Percentiles rank a stretch among this genome's conserved stretches.
These are phyloP conservation scores for Chlamydomonas schloesseri DNA, from an alignment of 139 green algal species.

Conservation along the genomic window DNA sequence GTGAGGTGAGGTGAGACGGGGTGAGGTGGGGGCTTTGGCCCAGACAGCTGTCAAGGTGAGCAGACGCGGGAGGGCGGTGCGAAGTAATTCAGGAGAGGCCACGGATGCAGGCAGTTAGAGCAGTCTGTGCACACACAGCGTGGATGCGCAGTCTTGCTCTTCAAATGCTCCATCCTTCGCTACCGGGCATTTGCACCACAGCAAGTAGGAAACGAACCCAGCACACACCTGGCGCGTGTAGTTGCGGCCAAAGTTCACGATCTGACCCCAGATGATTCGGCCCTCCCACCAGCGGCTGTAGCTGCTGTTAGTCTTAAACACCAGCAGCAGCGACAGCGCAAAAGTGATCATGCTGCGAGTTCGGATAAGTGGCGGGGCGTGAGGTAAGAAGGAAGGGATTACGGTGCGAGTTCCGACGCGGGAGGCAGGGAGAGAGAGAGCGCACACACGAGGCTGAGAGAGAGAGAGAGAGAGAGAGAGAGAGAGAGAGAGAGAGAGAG, in stretches of 20 bases:
- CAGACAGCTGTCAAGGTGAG: no score
- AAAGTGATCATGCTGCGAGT: slow-evolving; percentile 60
- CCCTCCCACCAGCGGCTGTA: slow-evolving; percentile 67
- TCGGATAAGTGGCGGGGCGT: neutral
- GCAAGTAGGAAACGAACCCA: no score
- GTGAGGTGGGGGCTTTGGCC: no score
- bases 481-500: neutral
- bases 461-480: neutral
- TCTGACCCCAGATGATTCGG: slow-evolving; percentile 59
- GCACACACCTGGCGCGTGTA: slow-evolving; percentile 42
- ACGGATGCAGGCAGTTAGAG: no score
- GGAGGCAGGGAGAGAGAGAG: neutral
- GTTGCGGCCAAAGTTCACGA: slow-evolving; percentile 61
- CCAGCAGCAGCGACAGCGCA: slow-evolving; percentile 69
- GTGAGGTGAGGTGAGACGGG: no score
- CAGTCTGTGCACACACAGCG: no score
- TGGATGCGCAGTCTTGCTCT: no score
- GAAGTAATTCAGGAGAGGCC: no score
- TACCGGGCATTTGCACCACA: no score
- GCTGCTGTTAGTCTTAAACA: slow-evolving; percentile 55
- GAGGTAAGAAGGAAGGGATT: neutral
- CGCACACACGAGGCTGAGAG: neutral
- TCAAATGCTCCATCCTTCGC: no score
- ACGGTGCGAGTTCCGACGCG: neutral
- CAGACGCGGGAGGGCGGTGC: no score